Conservation (phyloP, 257 asterid species). For the Lycium barbarum region DNA sequence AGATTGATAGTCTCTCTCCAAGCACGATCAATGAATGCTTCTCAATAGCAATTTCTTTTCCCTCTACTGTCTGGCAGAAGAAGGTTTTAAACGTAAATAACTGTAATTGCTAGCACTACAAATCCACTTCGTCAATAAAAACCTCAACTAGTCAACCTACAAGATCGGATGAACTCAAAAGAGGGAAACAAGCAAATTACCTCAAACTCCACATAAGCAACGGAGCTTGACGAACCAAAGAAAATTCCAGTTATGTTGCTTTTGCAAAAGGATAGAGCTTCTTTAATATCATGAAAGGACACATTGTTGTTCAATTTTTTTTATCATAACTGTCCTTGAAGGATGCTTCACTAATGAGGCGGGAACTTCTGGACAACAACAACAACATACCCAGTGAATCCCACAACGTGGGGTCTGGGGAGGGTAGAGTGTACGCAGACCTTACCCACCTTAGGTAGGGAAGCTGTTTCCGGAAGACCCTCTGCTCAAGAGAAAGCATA, state of each 20-base stretch:
- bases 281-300: conserved; percentile 48
- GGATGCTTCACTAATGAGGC: conserved; percentile 62
- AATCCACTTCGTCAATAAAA: conserved; percentile 15
- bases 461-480: no score
- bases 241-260: conserved; percentile 55
- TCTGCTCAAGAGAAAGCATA: no score
- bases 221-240: conserved; percentile 51
- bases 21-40: conserved; percentile 50
- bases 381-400: no score
- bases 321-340: conserved; percentile 60
- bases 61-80: conserved; percentile 59
- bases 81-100: conserved; percentile 28
- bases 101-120: not conserved
- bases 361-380: conserved; percentile 54
- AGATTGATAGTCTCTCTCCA: conserved; percentile 52
- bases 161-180: conserved; percentile 1
- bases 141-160: not conserved
- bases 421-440: no score
- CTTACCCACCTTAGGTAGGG: no score
- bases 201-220: conserved; percentile 73
- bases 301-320: conserved; percentile 41
- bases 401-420: no score
- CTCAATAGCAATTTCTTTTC: conserved; percentile 64
- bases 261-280: conserved; percentile 55
- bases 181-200: conserved; percentile 40